These are phyloP conservation scores for Diplodia sapinea DNA, from an alignment of 2,329 filamentous ascomycete species.

Conservation along the genomic window DNA sequence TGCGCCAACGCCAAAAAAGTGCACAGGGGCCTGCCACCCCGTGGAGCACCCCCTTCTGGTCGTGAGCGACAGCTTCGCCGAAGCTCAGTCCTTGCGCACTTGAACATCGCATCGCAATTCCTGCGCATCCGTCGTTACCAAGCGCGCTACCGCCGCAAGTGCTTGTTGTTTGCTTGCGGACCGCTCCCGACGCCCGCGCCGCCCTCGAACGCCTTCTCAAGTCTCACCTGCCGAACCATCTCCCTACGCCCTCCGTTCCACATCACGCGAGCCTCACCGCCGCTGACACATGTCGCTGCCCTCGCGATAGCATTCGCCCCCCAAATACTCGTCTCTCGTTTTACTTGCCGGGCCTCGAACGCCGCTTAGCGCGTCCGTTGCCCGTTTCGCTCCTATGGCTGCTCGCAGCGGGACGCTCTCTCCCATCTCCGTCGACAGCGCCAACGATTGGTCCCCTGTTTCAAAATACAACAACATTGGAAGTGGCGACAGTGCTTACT, in stretches of 20 bases:
- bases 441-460: constrained; percentile 50
- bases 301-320: constrained; percentile 10
- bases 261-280: constrained; percentile 8
- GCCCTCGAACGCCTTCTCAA: constrained; percentile 15
- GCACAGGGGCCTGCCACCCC: constrained; percentile 19
- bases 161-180: constrained; percentile 11
- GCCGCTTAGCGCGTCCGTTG: constrained; percentile 14
- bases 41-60: constrained; percentile 5
- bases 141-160: constrained; percentile 17
- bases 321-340: background rate
- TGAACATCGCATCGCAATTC: constrained; percentile 8
- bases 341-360: constrained; percentile 4
- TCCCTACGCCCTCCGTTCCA: constrained; percentile 14
- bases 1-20: constrained; percentile 22
- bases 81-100: constrained; percentile 18
- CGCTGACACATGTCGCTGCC: constrained; percentile 23
- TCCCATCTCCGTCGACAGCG: constrained; percentile 47
- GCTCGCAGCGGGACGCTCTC: constrained; percentile 48
- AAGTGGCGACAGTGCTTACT: constrained; percentile 47
- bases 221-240: constrained; percentile 11
- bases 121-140: constrained; percentile 9
- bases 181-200: background rate
- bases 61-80: constrained; percentile 6
- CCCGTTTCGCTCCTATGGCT: constrained; percentile 39
- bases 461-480: constrained; percentile 46